Conservation (phyloP, 2,329 filamentous ascomycete species). For the Coniochaeta sp. region DNA sequence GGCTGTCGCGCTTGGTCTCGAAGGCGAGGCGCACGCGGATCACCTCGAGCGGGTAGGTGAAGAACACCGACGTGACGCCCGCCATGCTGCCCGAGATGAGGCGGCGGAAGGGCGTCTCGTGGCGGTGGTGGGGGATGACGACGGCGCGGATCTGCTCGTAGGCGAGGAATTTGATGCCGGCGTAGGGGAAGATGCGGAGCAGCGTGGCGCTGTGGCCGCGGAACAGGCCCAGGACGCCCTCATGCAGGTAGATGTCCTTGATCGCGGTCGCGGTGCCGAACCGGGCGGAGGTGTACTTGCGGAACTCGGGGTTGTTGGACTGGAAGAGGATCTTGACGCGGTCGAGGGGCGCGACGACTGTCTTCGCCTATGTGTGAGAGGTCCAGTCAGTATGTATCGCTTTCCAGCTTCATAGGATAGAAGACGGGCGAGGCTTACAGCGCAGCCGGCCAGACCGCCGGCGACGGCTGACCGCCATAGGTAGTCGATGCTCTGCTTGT, state of each 20-base stretch:
- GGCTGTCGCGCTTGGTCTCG: conserved; percentile 72
- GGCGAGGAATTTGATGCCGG: conserved; percentile 93
- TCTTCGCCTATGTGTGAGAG: conserved; percentile 80
- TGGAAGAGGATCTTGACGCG: conserved; percentile 99
- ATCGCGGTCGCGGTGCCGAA: conserved; percentile 76
- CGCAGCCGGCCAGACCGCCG: conserved; percentile 85
- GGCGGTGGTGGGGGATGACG: conserved; percentile 61
- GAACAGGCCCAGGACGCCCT: conserved; percentile 73
- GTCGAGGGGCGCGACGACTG: conserved; percentile 88
- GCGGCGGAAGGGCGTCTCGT: conserved; percentile 76
- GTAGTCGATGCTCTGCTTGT: conserved; percentile 77
- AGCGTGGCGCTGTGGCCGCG: conserved; percentile 92
- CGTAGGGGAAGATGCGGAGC: conserved; percentile 92
- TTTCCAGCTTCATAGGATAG: background rate
- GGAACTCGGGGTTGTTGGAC: conserved; percentile 85
- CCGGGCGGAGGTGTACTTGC: conserved; percentile 89
- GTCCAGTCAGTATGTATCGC: conserved; percentile 9
- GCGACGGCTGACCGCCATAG: conserved; percentile 76
- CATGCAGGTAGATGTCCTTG: conserved; percentile 69
- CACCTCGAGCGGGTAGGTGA: conserved; percentile 92
- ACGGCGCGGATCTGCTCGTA: conserved; percentile 89
- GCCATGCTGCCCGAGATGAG: conserved; percentile 67
- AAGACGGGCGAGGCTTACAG: conserved; percentile 50
- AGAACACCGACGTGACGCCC: conserved; percentile 87
- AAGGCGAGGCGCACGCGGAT: conserved; percentile 89